Base-by-base conservation (phyloP, 1,284 basidiomycete species). In the Stereum hirsutum region DNA sequence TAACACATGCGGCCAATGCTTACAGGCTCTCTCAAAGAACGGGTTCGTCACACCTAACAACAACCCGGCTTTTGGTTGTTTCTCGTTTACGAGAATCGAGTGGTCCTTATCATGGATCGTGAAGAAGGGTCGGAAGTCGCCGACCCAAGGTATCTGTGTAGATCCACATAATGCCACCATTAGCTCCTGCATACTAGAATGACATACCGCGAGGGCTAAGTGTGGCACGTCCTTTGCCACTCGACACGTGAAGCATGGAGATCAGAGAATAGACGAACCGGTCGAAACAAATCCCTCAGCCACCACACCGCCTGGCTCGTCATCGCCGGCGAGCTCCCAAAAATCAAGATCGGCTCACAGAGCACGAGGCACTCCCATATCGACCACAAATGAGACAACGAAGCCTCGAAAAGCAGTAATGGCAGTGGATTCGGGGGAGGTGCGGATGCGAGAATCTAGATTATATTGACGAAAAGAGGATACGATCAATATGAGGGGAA, bases 61-160 rank as follows among this genome's bases (percentile, higher is more conserved):
- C 0, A 91, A 65, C 0, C 94, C 95, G 0, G 86, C 67, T 54
- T 85, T 84, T 0, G 95, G 94, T 49, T 89, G 81, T 36, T 87
- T 78, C 49, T 83, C 80, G 56, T 89, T 90, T 25, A 95, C 81
- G 4, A 97, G 60, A 0, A 73, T 56, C 0, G 74, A 57, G 52
- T 91, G 85, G 52, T 97, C 93, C 31, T 75, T 77, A 54, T 98
- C 95, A 58, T 97, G 94, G 48, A 98, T 93, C 14, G 93, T 96
- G 52, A 98, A 89, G 60, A 95, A 98, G 0, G 94, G 95, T 6
- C 94, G 74, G 54, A 91, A 81, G 57, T 98, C 94, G 2, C 81
- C 81, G 0, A 84, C 80, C 15, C 89, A 72, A 0, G 91, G 90
- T 23, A 97, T 81, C 84, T 90, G 50, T 11, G 15, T 19, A 34